A percentile compares a stretch with the other conserved stretches of the same genome.
Conservation (phyloP, 164 flowering plant species). For the Umbellularia californica region DNA sequence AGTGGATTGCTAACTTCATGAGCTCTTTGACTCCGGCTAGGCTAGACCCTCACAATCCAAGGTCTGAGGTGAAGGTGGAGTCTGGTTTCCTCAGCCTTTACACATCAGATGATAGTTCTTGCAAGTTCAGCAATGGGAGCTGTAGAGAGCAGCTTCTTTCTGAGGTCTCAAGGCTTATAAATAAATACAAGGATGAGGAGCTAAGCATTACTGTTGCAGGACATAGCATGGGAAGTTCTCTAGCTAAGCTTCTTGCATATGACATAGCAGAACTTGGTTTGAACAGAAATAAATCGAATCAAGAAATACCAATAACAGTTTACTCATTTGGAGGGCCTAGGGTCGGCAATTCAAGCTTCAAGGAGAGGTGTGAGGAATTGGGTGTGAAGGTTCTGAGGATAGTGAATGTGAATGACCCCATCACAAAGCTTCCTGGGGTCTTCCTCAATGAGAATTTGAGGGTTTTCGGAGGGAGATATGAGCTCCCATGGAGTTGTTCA, state of each 20-base stretch:
- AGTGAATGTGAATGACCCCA: constrained; percentile 58
- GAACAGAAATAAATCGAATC: constrained; percentile 15
- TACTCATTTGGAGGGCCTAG: constrained; percentile 80
- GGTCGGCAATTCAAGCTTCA: constrained; percentile 69
- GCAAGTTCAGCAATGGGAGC: constrained; percentile 28
- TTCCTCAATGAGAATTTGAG: constrained; percentile 46
- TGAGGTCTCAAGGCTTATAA: constrained; percentile 23
- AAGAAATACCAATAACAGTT: constrained; percentile 50
- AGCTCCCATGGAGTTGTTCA: constrained; percentile 59
- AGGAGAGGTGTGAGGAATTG: constrained; percentile 61
- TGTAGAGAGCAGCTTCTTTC: constrained; percentile 36
- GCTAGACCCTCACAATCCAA: constrained; percentile 48
- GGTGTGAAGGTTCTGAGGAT: constrained; percentile 68
- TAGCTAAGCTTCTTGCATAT: constrained; percentile 65
- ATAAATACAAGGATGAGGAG: constrained; percentile 43
- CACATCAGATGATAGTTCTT: constrained; percentile 25
- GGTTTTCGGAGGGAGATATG: constrained; percentile 42
- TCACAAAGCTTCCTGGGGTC: constrained; percentile 34
- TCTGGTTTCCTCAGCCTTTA: constrained; percentile 28
- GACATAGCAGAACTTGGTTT: constrained; percentile 77
- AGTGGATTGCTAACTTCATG: constrained; percentile 76
- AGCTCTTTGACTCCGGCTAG: constrained; percentile 63
- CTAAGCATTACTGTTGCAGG: constrained; percentile 74
- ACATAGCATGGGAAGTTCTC: constrained; percentile 87
- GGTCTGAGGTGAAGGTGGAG: constrained; percentile 62